Base-by-base conservation (phyloP, 768 basidiomycete genomes). In the Calvatia gigantea region DNA sequence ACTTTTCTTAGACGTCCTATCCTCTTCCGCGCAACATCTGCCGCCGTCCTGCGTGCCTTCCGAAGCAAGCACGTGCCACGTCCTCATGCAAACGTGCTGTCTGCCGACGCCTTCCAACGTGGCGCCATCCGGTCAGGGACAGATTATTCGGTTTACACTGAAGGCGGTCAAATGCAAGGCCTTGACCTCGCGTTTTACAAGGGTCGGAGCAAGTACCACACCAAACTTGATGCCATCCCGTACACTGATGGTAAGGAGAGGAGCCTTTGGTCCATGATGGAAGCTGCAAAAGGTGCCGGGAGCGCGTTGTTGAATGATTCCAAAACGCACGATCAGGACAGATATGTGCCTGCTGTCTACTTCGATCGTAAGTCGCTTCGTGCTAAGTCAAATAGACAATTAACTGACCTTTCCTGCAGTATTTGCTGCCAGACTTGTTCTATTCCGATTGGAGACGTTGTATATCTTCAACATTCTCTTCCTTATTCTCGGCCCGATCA, bases 141-240 rank as follows among this genome's bases (percentile, higher is more conserved):
- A 0, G 91, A 93, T 67, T 92, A 82, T 61, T 75, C 81, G 2
- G 80, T 92, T 7, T 94, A 90, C 58, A 72, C 75, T 21, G 67
- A 52, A 38, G 81, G 79, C 7, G 29, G 41, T 12, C 32, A 52
- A 6, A 78, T 91, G 79, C 69, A 82, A 42, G 91, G 91, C 3
- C 73, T 91, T 4, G 91, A 93, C 61, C 69, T 92, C 29, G 87
- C 91, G 0, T 93, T 91, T 64, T 93, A 91, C 68, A 79, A 76
- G 56, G 82, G 83, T 1, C 76, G 91, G 39, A 84, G 86, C 58
- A 78, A 76, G 58, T 93, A 93, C 60, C 91, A 94, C 65, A 92
- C 91, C 0, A 79, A 78, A 63, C 81, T 81, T 38, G 91, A 93
- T 63, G 77, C 83, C 1, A 75, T 91, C 41, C 73, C 85, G 6